Base-by-base conservation (phyloP, 352 stramenopile species). In the Phytophthora europaea region DNA sequence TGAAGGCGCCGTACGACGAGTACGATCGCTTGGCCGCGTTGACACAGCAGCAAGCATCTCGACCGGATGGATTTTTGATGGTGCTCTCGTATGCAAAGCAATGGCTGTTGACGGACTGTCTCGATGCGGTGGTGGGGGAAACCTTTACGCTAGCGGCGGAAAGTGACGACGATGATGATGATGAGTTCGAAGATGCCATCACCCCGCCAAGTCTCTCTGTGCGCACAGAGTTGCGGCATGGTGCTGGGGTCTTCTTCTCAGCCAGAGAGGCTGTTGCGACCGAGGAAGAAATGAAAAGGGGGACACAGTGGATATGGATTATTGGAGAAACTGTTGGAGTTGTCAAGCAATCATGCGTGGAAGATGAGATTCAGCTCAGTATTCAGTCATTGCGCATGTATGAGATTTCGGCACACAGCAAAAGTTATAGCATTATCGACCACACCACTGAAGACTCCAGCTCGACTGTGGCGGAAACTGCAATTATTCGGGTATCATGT, bases 161-260 rank as follows among this genome's bases (percentile, higher is more conserved):
- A 23, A 74, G 83, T 65, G 83, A 92, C 40, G 84, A 92, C 36
- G 87, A 93, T 23, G 89, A 96, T 45, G 80, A 93, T 53, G 89
- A 97, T 56, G 87, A 94, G 53, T 97, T 95, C 78, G 88, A 95
- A 61, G 90, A 97, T 73, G 90, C 90, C 6, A 93, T 97, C 40
- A 93, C 90, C 9, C 90, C 90, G 6, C 90, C 90, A n/a, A 95
- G 79, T 60, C 74, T 97, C 9, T 93, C 73, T 16, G 65, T 97
- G 70, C 73, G 80, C 18, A 72, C 82, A 33, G 53, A 67, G 15
- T 65, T 95, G 58, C 48, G 66, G 0, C 54, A 91, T 61, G 85
- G 88, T 47, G 67, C 92, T 15, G 72, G 62, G 22, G 67, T 94
- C 23, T 78, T 87, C 8, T 83, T 95, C 61, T 85, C 81, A 47